phyloP scores from a whole-genome alignment of 2,329 filamentous ascomycete species.

The Fusarium sp. region DNA sequence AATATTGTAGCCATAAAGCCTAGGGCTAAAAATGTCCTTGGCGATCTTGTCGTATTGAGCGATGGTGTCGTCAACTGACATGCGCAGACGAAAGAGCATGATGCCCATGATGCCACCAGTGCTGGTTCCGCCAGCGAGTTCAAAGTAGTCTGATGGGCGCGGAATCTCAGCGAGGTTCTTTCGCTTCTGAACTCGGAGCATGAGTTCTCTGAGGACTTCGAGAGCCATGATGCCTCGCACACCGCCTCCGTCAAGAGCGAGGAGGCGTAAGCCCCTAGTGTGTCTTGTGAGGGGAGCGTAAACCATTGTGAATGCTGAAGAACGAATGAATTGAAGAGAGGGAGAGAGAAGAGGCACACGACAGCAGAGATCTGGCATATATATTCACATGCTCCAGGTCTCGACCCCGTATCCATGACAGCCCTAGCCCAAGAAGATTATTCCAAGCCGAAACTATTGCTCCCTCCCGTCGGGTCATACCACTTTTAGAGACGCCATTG shows the following conservation, averaged over 20 bases:
- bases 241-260: constrained; percentile 20
- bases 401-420: background rate
- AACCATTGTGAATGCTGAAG: background rate
- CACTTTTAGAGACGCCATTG: background rate
- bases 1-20: constrained; percentile 23
- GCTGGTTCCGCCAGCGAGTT: constrained; percentile 33
- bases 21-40: constrained; percentile 32
- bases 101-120: constrained; percentile 36
- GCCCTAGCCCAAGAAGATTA: background rate
- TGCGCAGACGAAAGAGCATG: constrained; percentile 38
- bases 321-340: background rate
- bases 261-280: constrained; percentile 18
- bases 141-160: constrained; percentile 29
- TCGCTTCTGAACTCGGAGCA: constrained; percentile 2
- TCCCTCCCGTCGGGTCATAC: background rate
- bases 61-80: constrained; percentile 32
- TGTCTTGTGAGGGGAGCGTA: constrained; percentile 4
- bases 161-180: background rate
- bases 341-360: background rate
- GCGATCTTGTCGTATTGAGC: constrained; percentile 34
- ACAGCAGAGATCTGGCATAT: background rate
- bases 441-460: background rate
- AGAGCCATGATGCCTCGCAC: constrained; percentile 18
- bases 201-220: constrained; percentile 6
- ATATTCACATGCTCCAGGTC: background rate